phyloP scores from a whole-genome alignment of 306 rosid species.

The Trichosanthes truncata region DNA sequence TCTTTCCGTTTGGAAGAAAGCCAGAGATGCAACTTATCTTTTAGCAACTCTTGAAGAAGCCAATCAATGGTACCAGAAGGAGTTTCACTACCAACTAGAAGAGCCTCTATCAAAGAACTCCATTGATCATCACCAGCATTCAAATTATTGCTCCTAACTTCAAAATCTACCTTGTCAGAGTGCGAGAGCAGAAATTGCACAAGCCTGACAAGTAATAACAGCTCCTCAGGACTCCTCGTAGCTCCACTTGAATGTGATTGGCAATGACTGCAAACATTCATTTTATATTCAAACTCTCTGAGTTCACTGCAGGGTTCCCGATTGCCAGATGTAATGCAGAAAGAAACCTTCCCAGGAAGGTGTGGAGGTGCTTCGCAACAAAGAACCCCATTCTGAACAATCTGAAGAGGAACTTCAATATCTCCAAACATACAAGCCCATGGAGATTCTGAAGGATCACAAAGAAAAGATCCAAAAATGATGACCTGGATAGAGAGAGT shows the following conservation, averaged over 20 bases:
- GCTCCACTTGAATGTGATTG: constrained; percentile 35
- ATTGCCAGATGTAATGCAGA: constrained; percentile 76
- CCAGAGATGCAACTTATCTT: constrained; percentile 72
- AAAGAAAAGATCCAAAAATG: constrained; percentile 78
- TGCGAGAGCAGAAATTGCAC: constrained; percentile 59
- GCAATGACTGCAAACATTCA: constrained; percentile 28
- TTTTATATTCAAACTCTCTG: constrained; percentile 68
- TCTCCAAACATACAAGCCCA: constrained; percentile 95
- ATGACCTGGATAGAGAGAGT: constrained; percentile 44
- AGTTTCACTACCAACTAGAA: constrained; percentile 56
- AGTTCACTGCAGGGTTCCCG: constrained; percentile 82
- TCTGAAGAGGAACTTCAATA: constrained; percentile 68
- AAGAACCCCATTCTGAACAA: constrained; percentile 73
- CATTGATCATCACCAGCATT: constrained; percentile 55
- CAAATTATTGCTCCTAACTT: constrained; percentile 22
- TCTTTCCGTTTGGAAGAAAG: constrained; percentile 42
- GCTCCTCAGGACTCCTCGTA: constrained; percentile 54
- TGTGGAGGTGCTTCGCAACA: constrained; percentile 72
- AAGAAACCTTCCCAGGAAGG: constrained; percentile 61
- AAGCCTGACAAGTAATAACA: constrained; percentile 75
- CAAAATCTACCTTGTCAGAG: constrained; percentile 29
- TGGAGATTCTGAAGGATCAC: constrained; percentile 45
- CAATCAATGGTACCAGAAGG: constrained; percentile 56
- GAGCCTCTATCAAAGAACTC: constrained; percentile 52
- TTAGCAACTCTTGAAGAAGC: constrained; percentile 82